Evolutionary conservation across 495 filamentous ascomycete genomes (phyloP), one percentile per base, ranked within the genome.

Genomic region (Penicillium goetzii): DNA sequence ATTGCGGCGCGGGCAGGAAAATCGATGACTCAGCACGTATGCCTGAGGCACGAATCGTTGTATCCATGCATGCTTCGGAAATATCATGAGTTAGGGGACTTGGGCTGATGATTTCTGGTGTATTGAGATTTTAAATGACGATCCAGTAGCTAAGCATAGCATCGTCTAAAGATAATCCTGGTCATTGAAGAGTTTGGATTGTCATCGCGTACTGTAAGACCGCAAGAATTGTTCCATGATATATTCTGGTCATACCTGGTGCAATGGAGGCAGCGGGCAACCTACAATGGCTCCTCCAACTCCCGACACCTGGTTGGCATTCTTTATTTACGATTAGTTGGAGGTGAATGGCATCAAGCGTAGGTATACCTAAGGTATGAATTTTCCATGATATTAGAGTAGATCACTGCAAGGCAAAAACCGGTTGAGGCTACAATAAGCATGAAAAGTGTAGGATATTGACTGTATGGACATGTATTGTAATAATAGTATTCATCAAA

Each of bases 401-500:
- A 32, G 30, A 32, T 32, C 0, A 32, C 30, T 32, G 30, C 30
- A 32, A 8, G 30, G 30, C n/a, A n/a, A n/a, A n/a, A n/a, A n/a
- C n/a, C n/a, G n/a, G n/a, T n/a, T n/a, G n/a, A 12, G n/a, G 19
- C 41, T 23, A 21, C 4, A 3, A 21, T 11, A 21, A 47, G 21
- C 19, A 47, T 14, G n/a, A 21, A 21, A 15, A 28, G 45, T 12
- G 21, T 14, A n/a, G 7, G 8, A 28, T 14, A 51, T 49, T 49
- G 12, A 30, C 25, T 28, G 47, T 50, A 28, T 28, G 47, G 21
- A 50, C 47, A 50, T 50, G 10, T 30, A 14, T 14, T 55, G 52
- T 36, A 55, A 34, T 21, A 34, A 23, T 21, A 38, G 14, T 33
- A 21, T 34, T 57, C 28, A 57, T 57, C 34, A 57, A 26, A 57